Evolutionary conservation across 2,329 filamentous ascomycete genomes (phyloP).

Genomic region (Teratosphaeriaceae sp.): DNA sequence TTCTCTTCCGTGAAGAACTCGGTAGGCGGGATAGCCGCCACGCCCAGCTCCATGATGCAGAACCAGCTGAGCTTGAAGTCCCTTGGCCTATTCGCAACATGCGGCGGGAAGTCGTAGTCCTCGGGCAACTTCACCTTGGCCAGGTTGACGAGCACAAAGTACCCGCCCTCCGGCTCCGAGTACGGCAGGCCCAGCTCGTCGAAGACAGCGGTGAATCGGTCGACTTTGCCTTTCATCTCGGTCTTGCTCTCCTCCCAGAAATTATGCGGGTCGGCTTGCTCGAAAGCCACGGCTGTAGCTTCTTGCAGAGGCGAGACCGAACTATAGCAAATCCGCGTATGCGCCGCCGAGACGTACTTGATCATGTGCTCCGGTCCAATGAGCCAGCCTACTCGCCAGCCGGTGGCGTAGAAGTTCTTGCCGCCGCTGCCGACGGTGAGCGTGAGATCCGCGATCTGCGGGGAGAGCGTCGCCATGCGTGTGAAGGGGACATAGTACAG

Average conservation of each 20-base stretch:
- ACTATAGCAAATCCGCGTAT: constrained; percentile 94
- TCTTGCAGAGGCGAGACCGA: constrained; percentile 92
- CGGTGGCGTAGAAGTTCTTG: constrained; percentile 97
- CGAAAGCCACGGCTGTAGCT: constrained; percentile 88
- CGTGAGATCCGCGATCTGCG: constrained; percentile 80
- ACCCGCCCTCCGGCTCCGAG: constrained; percentile 90
- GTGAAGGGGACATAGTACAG: constrained; percentile 96
- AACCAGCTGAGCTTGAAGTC: constrained; percentile 98
- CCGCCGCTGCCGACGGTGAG: constrained; percentile 92
- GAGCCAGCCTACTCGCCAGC: constrained; percentile 94
- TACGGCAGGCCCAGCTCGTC: constrained; percentile 51
- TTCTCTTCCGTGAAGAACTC: constrained; percentile 92
- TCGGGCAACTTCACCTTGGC: constrained; percentile 75
- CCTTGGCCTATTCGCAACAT: constrained; percentile 77
- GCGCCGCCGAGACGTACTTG: constrained; percentile 84
- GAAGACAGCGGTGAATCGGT: constrained; percentile 67
- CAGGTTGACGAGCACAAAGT: constrained; percentile 96
- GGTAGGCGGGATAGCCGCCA: constrained; percentile 91
- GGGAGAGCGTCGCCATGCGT: constrained; percentile 80
- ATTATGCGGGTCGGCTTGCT: constrained; percentile 72
- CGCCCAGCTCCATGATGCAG: constrained; percentile 89
- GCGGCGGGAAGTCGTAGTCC: constrained; percentile 80
- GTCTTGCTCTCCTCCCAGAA: constrained; percentile 82
- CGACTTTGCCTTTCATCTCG: constrained; percentile 88
- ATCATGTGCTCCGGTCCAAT: constrained; percentile 85